Conservation (phyloP, 2,329 filamentous ascomycete species). For the Fusarium irregulare region DNA sequence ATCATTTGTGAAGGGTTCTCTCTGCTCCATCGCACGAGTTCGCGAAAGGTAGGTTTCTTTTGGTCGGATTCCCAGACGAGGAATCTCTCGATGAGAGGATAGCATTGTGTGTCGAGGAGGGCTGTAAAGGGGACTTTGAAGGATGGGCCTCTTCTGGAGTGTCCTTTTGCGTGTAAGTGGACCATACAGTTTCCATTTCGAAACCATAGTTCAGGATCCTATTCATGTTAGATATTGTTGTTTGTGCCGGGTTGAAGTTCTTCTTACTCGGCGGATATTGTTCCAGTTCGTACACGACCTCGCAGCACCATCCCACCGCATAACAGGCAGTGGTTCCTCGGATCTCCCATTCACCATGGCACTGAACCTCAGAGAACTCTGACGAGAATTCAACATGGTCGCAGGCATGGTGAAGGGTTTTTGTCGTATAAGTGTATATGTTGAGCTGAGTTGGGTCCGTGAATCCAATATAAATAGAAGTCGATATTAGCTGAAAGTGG, state of each 20-base stretch:
- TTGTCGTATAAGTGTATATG: conserved; percentile 5
- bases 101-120: conserved; percentile 68
- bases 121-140: conserved; percentile 72
- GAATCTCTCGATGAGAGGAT: conserved; percentile 68
- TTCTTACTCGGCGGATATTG: conserved; percentile 58
- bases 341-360: conserved; percentile 47
- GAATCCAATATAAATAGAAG: not conserved
- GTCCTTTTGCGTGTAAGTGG: conserved; percentile 73
- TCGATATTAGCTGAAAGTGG: conserved; percentile 9
- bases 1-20: conserved; percentile 51
- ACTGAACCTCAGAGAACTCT: conserved; percentile 41
- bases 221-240: conserved; percentile 11
- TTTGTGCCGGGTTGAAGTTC: not conserved
- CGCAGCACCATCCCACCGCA: conserved; percentile 63
- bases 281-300: conserved; percentile 60
- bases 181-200: conserved; percentile 75
- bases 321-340: conserved; percentile 47
- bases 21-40: conserved; percentile 50
- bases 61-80: conserved; percentile 50
- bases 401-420: not conserved
- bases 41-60: conserved; percentile 40
- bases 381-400: conserved; percentile 26
- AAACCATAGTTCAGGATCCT: conserved; percentile 81
- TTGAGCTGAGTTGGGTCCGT: not conserved
- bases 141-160: conserved; percentile 73